These are phyloP conservation scores for Astrephomene gubernaculifera DNA, from an alignment of 139 green algal genomes.

Conservation along the genomic window DNA sequence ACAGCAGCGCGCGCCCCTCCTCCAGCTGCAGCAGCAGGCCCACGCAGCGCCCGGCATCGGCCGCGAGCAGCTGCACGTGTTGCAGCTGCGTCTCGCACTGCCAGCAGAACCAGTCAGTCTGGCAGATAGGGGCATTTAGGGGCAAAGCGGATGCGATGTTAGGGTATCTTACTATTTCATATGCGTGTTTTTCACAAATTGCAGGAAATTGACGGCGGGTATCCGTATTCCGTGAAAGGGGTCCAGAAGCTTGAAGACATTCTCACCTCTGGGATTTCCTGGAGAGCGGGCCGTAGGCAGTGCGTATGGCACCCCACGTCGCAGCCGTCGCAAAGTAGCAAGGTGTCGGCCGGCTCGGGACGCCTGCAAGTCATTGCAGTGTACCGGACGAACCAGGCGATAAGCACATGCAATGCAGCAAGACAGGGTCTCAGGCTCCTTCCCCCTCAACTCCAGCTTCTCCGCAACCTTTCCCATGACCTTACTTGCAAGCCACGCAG, in stretches of 20 bases:
- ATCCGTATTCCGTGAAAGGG: too few relatives aligned
- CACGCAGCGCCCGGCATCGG: slow-evolving; percentile 23
- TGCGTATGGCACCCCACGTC: slow-evolving; percentile 62
- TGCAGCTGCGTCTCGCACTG: slow-evolving; percentile 52
- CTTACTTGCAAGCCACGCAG: slow-evolving; percentile 9
- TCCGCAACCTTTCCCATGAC: neutral
- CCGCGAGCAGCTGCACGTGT: neutral
- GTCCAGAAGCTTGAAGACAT: too few relatives aligned
- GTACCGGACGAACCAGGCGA: too few relatives aligned
- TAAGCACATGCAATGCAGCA: slow-evolving; percentile 36
- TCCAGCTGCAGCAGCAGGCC: slow-evolving; percentile 49
- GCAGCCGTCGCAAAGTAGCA: slow-evolving; percentile 74
- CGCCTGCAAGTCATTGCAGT: slow-evolving; percentile 34
- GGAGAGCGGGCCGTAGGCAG: slow-evolving; percentile 53
- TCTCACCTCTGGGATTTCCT: slow-evolving; percentile 39
- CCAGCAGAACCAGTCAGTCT: slow-evolving; percentile 54
- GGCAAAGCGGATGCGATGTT: too few relatives aligned
- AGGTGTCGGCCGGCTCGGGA: slow-evolving; percentile 43
- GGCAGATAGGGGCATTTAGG: too few relatives aligned
- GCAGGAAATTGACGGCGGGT: too few relatives aligned
- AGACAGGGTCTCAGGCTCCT: neutral
- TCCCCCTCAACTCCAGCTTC: neutral
- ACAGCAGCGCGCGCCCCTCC: slow-evolving; percentile 47
- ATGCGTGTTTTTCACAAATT: too few relatives aligned
- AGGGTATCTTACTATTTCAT: too few relatives aligned